Conservation (phyloP, 1,284 basidiomycete genomes). For the Phellopilus nigrolimitatus region DNA sequence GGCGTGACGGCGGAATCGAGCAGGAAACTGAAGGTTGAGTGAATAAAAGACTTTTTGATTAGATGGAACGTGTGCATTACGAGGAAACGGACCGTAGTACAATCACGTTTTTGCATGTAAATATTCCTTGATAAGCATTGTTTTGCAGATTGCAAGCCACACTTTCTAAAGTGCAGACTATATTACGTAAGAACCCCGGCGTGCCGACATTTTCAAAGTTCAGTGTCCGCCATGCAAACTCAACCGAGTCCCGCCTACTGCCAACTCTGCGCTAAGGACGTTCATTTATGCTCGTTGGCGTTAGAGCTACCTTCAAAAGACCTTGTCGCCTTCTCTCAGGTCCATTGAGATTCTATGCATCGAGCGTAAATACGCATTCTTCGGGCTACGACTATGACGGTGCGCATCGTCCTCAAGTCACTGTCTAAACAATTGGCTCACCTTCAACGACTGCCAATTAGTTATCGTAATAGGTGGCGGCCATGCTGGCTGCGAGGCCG, state of each 20-base stretch:
- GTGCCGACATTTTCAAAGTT: too few species aligned
- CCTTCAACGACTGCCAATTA: constrained; percentile 26
- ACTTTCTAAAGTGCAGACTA: too few species aligned
- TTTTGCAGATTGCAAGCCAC: too few species aligned
- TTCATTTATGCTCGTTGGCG: not conserved
- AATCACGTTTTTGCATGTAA: not conserved
- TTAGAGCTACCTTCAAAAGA: not conserved
- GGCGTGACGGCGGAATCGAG: constrained; percentile 27
- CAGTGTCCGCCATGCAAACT: too few species aligned
- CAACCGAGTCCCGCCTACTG: too few species aligned
- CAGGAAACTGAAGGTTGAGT: constrained; percentile 11
- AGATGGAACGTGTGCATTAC: not conserved
- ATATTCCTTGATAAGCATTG: not conserved
- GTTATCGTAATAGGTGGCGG: constrained; percentile 90
- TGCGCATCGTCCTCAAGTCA: not conserved
- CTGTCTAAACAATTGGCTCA: not conserved
- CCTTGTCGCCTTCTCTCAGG: not conserved
- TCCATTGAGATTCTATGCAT: not conserved
- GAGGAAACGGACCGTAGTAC: not conserved
- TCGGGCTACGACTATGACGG: not conserved
- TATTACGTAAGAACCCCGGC: too few species aligned
- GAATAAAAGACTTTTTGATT: not conserved
- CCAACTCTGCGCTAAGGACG: too few species aligned
- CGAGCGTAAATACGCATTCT: not conserved
- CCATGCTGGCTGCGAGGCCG: constrained; percentile 89